Evolutionary conservation across 495 filamentous ascomycete species (phyloP).

Genomic region (Penicillium bialowiezense): DNA sequence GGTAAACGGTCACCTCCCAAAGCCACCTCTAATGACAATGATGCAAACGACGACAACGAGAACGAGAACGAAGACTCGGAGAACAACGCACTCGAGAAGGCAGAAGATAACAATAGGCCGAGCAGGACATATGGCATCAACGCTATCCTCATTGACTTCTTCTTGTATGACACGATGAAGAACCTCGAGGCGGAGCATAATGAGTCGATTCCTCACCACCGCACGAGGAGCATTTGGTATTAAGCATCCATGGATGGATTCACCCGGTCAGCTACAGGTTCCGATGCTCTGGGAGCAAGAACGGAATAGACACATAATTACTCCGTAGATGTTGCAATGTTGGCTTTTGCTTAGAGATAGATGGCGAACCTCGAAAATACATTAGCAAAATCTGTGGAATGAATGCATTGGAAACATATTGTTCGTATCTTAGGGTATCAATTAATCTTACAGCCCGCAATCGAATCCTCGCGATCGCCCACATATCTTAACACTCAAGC

Average conservation of each 20-base stretch:
- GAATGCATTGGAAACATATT: background rate
- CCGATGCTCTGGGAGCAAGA: slow-evolving; percentile 11
- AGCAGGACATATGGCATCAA: slow-evolving; percentile 54
- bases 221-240: slow-evolving; percentile 96
- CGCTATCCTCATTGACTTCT: slow-evolving; percentile 93
- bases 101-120: slow-evolving; percentile 17
- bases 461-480: background rate
- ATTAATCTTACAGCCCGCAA: slow-evolving; percentile 9
- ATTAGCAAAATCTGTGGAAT: background rate
- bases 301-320: background rate
- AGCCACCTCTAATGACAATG: slow-evolving; percentile 1
- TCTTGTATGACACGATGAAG: slow-evolving; percentile 92
- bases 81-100: slow-evolving; percentile 10
- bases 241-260: too few species aligned
- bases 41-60: slow-evolving; percentile 5
- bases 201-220: slow-evolving; percentile 80
- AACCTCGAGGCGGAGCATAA: slow-evolving; percentile 58
- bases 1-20: slow-evolving; percentile 5
- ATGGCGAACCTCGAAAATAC: background rate
- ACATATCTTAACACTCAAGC: slow-evolving; percentile 1
- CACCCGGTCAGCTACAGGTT: background rate
- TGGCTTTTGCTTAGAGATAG: background rate
- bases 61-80: slow-evolving; percentile 2
- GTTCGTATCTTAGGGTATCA: slow-evolving; percentile 25
- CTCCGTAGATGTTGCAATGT: background rate